Conservation (phyloP, 1,139 yeast genomes). For the Kodamaea alishanica region DNA sequence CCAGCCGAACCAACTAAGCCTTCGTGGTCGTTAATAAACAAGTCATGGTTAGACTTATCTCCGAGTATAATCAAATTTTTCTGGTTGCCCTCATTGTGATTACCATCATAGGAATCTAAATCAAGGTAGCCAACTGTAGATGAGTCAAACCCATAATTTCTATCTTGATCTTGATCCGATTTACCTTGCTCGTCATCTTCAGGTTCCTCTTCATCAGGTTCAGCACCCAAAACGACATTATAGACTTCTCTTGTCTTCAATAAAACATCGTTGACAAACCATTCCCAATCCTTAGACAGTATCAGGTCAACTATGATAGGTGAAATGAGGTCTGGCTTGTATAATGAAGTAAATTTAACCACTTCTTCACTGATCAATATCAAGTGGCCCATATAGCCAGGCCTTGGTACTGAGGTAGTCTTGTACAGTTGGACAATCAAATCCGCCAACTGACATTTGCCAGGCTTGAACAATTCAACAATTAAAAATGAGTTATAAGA, state of each 20-base stretch:
- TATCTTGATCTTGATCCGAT: slow-evolving; percentile 12
- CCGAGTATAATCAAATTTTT: slow-evolving; percentile 32
- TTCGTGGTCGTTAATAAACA: slow-evolving; percentile 25
- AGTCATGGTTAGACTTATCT: slow-evolving; percentile 34
- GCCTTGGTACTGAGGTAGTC: slow-evolving; percentile 28
- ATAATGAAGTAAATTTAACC: slow-evolving; percentile 46
- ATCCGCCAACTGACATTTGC: slow-evolving; percentile 31
- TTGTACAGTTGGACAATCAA: slow-evolving; percentile 33
- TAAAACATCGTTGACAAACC: slow-evolving; percentile 44
- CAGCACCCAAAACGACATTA: slow-evolving; percentile 41
- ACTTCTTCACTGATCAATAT: slow-evolving; percentile 48
- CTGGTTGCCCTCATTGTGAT: slow-evolving; percentile 7
- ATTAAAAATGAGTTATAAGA: slow-evolving; percentile 47
- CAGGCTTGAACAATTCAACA: slow-evolving; percentile 36
- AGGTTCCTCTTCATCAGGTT: slow-evolving; percentile 12
- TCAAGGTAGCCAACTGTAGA: slow-evolving; percentile 37
- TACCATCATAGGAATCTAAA: slow-evolving; percentile 27
- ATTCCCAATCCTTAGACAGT: slow-evolving; percentile 39
- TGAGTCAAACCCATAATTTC: slow-evolving; percentile 29
- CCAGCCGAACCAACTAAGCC: slow-evolving; percentile 1
- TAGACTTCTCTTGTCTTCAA: slow-evolving; percentile 46
- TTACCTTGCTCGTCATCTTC: slow-evolving; percentile 4
- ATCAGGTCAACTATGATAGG: slow-evolving; percentile 40
- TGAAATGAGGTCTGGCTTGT: slow-evolving; percentile 47
- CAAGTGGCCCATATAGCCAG: slow-evolving; percentile 49